phyloP scores from a whole-genome alignment of 768 basidiomycete genomes.

The Tricholomella constricta region DNA sequence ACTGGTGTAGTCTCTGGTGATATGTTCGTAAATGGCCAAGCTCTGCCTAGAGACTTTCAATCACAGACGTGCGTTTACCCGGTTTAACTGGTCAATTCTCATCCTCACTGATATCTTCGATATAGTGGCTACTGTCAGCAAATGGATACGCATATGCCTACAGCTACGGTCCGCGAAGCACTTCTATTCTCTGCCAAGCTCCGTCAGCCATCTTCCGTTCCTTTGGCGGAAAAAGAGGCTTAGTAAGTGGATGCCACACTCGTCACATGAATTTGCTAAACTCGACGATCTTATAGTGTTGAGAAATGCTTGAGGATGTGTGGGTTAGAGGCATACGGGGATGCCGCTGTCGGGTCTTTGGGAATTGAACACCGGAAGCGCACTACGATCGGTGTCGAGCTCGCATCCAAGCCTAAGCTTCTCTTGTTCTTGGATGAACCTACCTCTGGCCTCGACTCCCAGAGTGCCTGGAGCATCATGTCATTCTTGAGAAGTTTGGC shows the following conservation, averaged over 20 bases:
- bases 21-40: conserved; percentile 42
- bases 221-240: conserved; percentile 73
- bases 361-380: conserved; percentile 77
- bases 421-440: conserved; percentile 90
- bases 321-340: conserved; percentile 63
- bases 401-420: conserved; percentile 83
- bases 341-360: conserved; percentile 68
- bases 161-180: conserved; percentile 79
- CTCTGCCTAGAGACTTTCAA: conserved; percentile 45
- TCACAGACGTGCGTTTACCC: conserved; percentile 44
- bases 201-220: conserved; percentile 68
- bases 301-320: conserved; percentile 44
- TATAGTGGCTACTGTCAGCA: conserved; percentile 78
- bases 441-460: conserved; percentile 85
- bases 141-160: conserved; percentile 75
- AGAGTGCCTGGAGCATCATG: conserved; percentile 84
- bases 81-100: neutral
- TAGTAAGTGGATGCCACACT: conserved; percentile 52
- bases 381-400: conserved; percentile 84
- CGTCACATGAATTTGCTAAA: neutral
- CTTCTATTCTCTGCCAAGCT: conserved; percentile 77
- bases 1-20: conserved; percentile 41
- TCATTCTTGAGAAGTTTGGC: conserved; percentile 76
- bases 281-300: conserved; percentile 4
- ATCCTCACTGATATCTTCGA: neutral